These are phyloP conservation scores for Tuber aestivum DNA, from an alignment of 495 filamentous ascomycete genomes.

Conservation along the genomic window DNA sequence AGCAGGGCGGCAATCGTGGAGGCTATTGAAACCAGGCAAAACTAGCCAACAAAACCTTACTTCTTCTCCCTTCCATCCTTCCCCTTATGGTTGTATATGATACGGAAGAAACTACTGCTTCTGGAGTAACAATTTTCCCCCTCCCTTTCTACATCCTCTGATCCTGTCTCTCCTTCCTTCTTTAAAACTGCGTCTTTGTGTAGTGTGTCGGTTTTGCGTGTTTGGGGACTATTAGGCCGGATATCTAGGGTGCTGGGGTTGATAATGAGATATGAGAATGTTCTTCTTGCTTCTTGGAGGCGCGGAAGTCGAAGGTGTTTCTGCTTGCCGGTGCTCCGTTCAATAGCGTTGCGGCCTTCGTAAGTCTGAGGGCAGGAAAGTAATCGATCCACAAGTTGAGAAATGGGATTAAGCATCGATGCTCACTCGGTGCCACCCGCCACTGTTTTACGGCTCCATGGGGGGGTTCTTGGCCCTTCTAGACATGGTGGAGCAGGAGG, in stretches of 20 bases:
- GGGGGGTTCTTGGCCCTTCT: not conserved
- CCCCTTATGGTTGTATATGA: not conserved
- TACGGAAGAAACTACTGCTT: not conserved
- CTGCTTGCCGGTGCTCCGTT: not conserved
- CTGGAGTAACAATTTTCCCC: not conserved
- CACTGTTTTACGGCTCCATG: not conserved
- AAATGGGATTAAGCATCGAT: not conserved
- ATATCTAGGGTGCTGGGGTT: not conserved
- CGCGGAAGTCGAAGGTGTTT: not conserved
- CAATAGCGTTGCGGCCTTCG: not conserved
- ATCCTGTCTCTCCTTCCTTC: not conserved
- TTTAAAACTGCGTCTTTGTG: not conserved
- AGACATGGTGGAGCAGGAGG: not conserved
- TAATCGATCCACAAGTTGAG: not conserved
- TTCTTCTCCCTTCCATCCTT: not conserved
- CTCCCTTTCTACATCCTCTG: not conserved
- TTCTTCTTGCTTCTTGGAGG: not conserved
- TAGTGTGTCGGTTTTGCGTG: not conserved
- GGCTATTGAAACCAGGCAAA: conserved; percentile 16
- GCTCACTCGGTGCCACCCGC: not conserved
- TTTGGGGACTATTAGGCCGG: not conserved
- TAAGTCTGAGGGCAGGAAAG: not conserved
- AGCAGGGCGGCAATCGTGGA: conserved; percentile 15
- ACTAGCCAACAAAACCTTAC: not conserved
- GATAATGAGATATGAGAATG: not conserved